phyloP scores from a whole-genome alignment of 169 alveolate species.

The Plasmodium vivax region DNA sequence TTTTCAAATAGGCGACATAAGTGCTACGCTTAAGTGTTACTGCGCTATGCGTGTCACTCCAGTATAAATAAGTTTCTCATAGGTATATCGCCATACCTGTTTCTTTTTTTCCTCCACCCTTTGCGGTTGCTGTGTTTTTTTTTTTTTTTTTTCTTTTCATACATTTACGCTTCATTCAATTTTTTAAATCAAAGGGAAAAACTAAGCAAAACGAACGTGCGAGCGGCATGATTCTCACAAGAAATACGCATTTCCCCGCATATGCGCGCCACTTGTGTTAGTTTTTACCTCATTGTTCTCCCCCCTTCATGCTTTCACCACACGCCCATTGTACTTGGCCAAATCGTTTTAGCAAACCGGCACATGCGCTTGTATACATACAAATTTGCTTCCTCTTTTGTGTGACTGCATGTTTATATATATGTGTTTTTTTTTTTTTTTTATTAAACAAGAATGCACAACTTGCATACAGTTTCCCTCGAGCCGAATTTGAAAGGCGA shows the following conservation, averaged over 20 bases:
- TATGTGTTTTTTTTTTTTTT: neutral
- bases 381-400: neutral
- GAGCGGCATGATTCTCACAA: neutral
- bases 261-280: neutral
- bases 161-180: neutral
- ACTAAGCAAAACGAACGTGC: neutral
- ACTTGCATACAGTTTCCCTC: neutral
- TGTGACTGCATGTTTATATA: neutral
- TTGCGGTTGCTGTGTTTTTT: neutral
- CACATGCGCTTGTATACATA: neutral
- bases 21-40: neutral
- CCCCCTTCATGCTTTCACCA: neutral
- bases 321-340: neutral
- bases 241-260: neutral
- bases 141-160: neutral
- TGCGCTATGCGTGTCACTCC: constrained; percentile 1
- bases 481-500: neutral
- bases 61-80: neutral
- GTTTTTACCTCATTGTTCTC: neutral
- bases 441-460: neutral
- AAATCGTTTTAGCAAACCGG: neutral
- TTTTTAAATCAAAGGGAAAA: neutral
- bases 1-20: neutral
- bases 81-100: neutral
- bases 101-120: neutral